Evolutionary conservation across 768 basidiomycete genomes (phyloP), one percentile per base, ranked within the genome.

Genomic region (Boletus barrowsii): DNA sequence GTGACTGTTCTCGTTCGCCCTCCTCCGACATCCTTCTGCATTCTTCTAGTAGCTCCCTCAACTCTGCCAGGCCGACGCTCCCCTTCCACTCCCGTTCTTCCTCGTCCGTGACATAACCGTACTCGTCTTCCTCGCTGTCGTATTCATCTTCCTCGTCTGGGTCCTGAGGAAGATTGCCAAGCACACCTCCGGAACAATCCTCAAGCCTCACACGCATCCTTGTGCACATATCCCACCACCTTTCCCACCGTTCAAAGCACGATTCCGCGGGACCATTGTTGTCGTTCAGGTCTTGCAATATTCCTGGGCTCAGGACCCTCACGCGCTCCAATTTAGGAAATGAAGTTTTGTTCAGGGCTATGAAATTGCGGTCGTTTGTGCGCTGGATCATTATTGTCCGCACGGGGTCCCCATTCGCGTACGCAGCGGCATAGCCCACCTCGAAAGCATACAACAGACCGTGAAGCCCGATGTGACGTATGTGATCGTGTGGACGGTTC

Each of bases 371-470:
- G 49, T 90, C 88, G 62, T 90, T 91, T 30, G 78, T 78, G 18
- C 76, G 78, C 32, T 78, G 76, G 14, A 77, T 73, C 55, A 82
- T 68, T 41, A 66, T 70, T 13, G 77, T 73, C 13, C 74, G 71
- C 33, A 82, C 67, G 1, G 79, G 76, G 57, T 79, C 77, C 13
- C 67, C 62, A 26, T 72, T 52, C 26, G 76, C 70, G 58, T 74
- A 74, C 26, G 67, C 72, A 17, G 75, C 79, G 4, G 77, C 79
- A 41, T 71, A 75, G 29, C 83, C 84, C 8, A 83, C 84, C 1
- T 85, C 85, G 61, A 90, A 90, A 0, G 88, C 86, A 55, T 83
- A 78, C 49, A 77, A 69, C 10, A 89, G 76, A 10, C 87, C 86
- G 60, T 90, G 86, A 15, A 88, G 75, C 0, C 88, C 88, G 30